Conservation (phyloP, 2,329 filamentous ascomycete genomes). For the Neofusicoccum parvum region DNA sequence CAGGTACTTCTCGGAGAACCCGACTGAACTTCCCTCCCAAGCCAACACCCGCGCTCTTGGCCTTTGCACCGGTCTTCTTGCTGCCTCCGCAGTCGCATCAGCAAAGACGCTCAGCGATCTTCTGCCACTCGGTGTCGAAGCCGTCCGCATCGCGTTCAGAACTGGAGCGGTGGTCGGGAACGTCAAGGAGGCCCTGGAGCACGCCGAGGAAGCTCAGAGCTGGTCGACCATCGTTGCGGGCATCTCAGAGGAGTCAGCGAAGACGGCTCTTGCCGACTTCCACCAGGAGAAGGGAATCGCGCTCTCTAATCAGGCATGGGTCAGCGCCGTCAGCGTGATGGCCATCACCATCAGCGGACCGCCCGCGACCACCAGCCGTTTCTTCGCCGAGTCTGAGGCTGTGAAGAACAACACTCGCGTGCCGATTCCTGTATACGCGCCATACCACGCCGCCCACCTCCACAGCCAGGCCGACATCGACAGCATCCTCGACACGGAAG, state of each 20-base stretch:
- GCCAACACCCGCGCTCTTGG: slow-evolving; percentile 60
- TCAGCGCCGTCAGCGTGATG: slow-evolving; percentile 62
- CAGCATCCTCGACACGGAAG: slow-evolving; percentile 49
- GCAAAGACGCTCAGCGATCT: slow-evolving; percentile 64
- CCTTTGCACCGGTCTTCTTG: slow-evolving; percentile 69
- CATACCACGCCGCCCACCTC: slow-evolving; percentile 62
- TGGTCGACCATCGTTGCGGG: slow-evolving; percentile 70
- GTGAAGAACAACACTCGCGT: slow-evolving; percentile 55
- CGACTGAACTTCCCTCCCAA: slow-evolving; percentile 53
- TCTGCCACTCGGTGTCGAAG: slow-evolving; percentile 63
- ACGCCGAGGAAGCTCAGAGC: slow-evolving; percentile 58
- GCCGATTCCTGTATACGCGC: slow-evolving; percentile 58
- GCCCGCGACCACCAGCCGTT: slow-evolving; percentile 54
- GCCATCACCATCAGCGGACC: slow-evolving; percentile 63
- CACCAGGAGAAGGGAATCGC: slow-evolving; percentile 57
- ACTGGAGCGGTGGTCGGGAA: slow-evolving; percentile 53
- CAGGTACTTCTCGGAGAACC: slow-evolving; percentile 54
- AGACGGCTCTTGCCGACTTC: slow-evolving; percentile 58
- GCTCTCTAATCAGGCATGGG: slow-evolving; percentile 55
- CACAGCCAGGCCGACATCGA: slow-evolving; percentile 55
- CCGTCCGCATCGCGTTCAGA: slow-evolving; percentile 68
- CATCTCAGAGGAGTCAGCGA: slow-evolving; percentile 55
- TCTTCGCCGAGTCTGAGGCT: slow-evolving; percentile 53
- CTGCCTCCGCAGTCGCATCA: slow-evolving; percentile 68
- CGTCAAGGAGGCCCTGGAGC: slow-evolving; percentile 51